Base-by-base conservation (phyloP, 2,329 filamentous ascomycete species). In the Aspergillus tanneri region DNA sequence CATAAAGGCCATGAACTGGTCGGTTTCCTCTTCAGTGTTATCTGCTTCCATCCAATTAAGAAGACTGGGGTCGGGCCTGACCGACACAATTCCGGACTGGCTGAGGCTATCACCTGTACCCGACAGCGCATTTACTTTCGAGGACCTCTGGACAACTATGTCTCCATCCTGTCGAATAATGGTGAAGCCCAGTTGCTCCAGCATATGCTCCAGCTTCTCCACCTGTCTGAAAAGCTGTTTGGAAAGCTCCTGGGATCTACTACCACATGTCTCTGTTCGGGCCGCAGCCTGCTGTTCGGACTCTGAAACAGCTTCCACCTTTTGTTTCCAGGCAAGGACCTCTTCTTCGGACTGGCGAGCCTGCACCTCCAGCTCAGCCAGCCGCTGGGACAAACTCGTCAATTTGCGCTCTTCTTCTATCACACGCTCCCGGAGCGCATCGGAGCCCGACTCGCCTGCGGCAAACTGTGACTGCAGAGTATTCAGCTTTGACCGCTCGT, bases 141-240 rank as follows among this genome's bases (percentile, higher is more conserved):
- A 82, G 2, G 79, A 78, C 47, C 90, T 87, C 62, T 90, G 87
- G 40, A 96, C 84, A 1, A 80, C 71, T 80, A 95, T 89, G 11
- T 77, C 77, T 18, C 83, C 82, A 32, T 86, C 84, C 53, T 90
- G 84, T 25, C 89, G 84, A 2, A 83, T 83, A 12, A 97, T 80
- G 0, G 86, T 84, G 64, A 93, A 96, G 10, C 92, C 92, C 4
- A 97, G 78, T 23, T 90, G 83, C 64, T 97, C 91, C 0, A 99
- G 77, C 39, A 99, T 82, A 43, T 86, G 84, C 50, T 82, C 81
- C n/a, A 96, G 77, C 19, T 89, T 85, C 58, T 95, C 88, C 53
- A 93, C 91, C 53, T 96, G 88, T 1, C 83, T 79, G 65, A 89
- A 95, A 3, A 96, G 77, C 47, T 85, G 83, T 61, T 90, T 87